These are phyloP conservation scores for Clitocybe nebularis DNA, from an alignment of 1,284 basidiomycete species.

Conservation along the genomic window DNA sequence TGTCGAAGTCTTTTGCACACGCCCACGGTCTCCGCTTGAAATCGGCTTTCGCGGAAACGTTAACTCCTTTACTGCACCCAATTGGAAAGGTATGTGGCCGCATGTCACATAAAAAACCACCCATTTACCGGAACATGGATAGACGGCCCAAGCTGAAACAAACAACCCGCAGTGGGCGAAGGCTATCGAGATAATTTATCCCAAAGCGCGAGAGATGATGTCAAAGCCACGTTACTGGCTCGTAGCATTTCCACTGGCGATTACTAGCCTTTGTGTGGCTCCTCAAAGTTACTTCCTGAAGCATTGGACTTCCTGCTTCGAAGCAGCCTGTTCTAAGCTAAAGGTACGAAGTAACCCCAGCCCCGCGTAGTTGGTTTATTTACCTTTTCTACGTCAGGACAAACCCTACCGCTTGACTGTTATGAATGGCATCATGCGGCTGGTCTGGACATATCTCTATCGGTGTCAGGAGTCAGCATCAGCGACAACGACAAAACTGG, in stretches of 20 bases:
- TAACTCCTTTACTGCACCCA: slow-evolving; percentile 80
- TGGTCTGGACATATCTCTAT: slow-evolving; percentile 94
- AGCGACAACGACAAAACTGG: slow-evolving; percentile 75
- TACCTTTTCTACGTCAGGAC: slow-evolving; percentile 49
- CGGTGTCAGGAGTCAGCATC: slow-evolving; percentile 86
- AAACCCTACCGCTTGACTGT: slow-evolving; percentile 69
- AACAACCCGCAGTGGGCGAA: slow-evolving; percentile 95
- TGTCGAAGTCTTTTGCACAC: slow-evolving; percentile 81
- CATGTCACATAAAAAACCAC: slow-evolving; percentile 3
- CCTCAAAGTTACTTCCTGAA: slow-evolving; percentile 84
- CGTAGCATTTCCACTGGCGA: slow-evolving; percentile 82
- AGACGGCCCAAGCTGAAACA: slow-evolving; percentile 94
- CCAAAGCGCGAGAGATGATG: slow-evolving; percentile 84
- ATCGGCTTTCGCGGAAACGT: slow-evolving; percentile 80
- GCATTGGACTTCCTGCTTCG: slow-evolving; percentile 76
- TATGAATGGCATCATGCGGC: slow-evolving; percentile 79
- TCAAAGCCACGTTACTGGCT: slow-evolving; percentile 90
- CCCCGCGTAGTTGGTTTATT: slow-evolving; percentile 4
- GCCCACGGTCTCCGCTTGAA: slow-evolving; percentile 86
- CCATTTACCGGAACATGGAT: slow-evolving; percentile 3
- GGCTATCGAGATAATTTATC: slow-evolving; percentile 83
- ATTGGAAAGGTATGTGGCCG: slow-evolving; percentile 70
- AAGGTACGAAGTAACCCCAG: slow-evolving; percentile 51
- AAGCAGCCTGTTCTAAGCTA: slow-evolving; percentile 68
- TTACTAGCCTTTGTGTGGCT: slow-evolving; percentile 84